Percentiles rank a stretch among this genome's conserved stretches.
Evolutionary conservation across 164 flowering plant genomes (phyloP).

Genomic region (Umbilicus rupestris): DNA sequence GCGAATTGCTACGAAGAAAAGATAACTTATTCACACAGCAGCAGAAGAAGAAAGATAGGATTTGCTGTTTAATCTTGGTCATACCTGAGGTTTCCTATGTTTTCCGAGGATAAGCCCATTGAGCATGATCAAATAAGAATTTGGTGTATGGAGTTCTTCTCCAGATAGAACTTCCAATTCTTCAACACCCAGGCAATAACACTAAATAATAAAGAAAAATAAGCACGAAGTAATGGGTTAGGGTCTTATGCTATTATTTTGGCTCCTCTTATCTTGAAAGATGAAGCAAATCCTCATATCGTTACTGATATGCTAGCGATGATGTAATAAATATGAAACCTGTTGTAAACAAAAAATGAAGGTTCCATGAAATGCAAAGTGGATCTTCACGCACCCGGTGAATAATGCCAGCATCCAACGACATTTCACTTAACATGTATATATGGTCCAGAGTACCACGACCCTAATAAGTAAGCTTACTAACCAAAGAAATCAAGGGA

Average conservation of each 20-base stretch:
- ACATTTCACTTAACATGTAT: background rate
- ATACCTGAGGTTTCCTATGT: constrained; percentile 75
- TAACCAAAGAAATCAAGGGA: constrained; percentile 69
- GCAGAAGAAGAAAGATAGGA: background rate
- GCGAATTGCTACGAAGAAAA: constrained; percentile 47
- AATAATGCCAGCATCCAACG: background rate
- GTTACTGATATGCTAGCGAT: background rate
- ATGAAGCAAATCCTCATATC: background rate
- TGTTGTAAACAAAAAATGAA: background rate
- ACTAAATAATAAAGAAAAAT: constrained; percentile 26
- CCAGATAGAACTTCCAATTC: constrained; percentile 66
- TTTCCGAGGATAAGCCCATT: constrained; percentile 94
- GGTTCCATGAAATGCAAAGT: background rate
- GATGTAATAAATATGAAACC: background rate
- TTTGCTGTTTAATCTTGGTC: background rate
- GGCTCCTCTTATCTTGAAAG: background rate
- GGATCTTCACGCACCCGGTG: background rate
- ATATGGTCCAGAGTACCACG: background rate
- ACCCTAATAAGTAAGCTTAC: background rate
- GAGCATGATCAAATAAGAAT: constrained; percentile 68
- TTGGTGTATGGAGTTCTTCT: constrained; percentile 77
- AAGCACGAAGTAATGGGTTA: background rate
- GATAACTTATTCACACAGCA: background rate
- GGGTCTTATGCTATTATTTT: background rate
- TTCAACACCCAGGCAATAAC: constrained; percentile 73